Base-by-base conservation (phyloP, 2,329 filamentous ascomycete genomes). In the Venturia nashicola region DNA sequence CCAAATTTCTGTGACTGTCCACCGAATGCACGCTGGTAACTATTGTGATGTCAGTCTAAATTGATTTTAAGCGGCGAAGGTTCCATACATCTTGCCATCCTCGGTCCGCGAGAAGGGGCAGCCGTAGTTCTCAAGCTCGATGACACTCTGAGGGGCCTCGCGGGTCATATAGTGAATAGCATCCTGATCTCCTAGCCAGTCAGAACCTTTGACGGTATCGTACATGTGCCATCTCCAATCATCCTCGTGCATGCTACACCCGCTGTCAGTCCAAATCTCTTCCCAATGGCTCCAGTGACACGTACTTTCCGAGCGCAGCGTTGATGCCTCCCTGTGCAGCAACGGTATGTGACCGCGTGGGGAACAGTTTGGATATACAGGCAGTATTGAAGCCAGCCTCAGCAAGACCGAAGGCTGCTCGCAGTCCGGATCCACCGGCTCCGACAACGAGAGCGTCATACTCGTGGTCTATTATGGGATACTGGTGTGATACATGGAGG, bases 181-280 rank as follows among this genome's bases (percentile, higher is more conserved):
- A 75, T 97, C 92, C 79, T 97, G 92, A 77, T 97, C 92, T 77
- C 92, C 92, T 61, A 97, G 85, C 92, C 92, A 97, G 82, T 97
- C 92, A 69, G 90, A 96, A 69, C 92, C 92, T 83, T 97, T 97
- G 75, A 97, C 92, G 54, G 92, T 97, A 77, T 97, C 92, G 82
- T 97, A 97, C 92, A 97, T 97, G 80, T 97, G 92, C 92, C 92
- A 97, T 82, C 91, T 87, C 92, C 92, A 97, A 80, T 97, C 91
- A 73, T 97, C 92, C 81, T 93, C 86, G 83, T 96, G 91, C 92
- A 97, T 97, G 81, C 74, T 77, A 65, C 18, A 63, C 42, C 43
- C 59, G 12, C 32, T 55, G 39, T 48, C 32, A 46, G 51, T 46
- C 14, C 34, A 51, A 6, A 20, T 55, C 23, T 20, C 18, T 40